Percentiles rank a stretch among this genome's conserved stretches.
Evolutionary conservation across 75 land plant genomes (phyloP).

Genomic region (Ceratopteris richardii): DNA sequence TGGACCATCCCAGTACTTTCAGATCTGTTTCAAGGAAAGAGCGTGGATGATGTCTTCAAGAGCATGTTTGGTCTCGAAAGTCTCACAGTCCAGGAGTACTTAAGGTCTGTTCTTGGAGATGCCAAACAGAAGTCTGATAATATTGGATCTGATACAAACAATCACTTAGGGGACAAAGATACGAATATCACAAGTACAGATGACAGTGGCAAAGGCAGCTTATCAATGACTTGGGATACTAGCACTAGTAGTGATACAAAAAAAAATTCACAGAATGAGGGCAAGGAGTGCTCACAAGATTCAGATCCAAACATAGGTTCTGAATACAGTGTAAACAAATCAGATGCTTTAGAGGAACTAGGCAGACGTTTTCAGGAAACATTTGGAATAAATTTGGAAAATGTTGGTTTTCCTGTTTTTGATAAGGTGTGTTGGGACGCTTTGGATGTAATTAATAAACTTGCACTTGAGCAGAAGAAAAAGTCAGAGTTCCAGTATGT

Average conservation of each 20-base stretch:
- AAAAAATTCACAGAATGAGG: too few species aligned
- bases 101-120: slow-evolving; percentile 61
- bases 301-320: not conserved
- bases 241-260: too few species aligned
- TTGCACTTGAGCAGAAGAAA: slow-evolving; percentile 40
- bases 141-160: not conserved
- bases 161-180: not conserved
- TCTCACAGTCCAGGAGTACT: slow-evolving; percentile 66
- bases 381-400: slow-evolving; percentile 34
- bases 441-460: slow-evolving; percentile 44
- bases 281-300: too few species aligned
- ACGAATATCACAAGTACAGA: too few species aligned
- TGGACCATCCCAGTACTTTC: slow-evolving; percentile 62
- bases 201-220: too few species aligned
- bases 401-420: slow-evolving; percentile 44
- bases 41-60: slow-evolving; percentile 47
- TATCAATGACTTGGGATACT: too few species aligned
- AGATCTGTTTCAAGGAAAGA: slow-evolving; percentile 44
- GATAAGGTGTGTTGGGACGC: slow-evolving; percentile 56
- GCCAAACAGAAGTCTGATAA: slow-evolving; percentile 21
- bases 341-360: slow-evolving; percentile 47
- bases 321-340: slow-evolving; percentile 9
- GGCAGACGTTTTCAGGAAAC: slow-evolving; percentile 38
- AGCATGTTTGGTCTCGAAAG: slow-evolving; percentile 51
- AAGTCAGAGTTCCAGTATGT: slow-evolving; percentile 66